Conservation (phyloP, 306 rosid species). For the Trifolium repens region DNA sequence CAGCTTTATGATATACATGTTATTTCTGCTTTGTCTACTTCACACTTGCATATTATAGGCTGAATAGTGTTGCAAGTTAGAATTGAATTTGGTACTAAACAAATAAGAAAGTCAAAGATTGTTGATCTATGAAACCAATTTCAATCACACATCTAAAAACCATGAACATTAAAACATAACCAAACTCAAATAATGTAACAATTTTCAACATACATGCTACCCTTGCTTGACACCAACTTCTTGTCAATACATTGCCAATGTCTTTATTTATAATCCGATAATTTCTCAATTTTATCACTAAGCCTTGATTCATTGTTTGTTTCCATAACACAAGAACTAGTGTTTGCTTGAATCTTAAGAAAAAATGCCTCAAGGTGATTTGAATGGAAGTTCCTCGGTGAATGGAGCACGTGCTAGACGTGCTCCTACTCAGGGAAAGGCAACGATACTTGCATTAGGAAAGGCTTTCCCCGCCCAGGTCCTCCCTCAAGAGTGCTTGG, state of each 20-base stretch:
- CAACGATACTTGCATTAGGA: constrained; percentile 86
- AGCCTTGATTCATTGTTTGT: constrained; percentile 39
- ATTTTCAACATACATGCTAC: constrained; percentile 55
- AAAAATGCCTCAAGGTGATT: constrained; percentile 64
- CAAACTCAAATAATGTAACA: constrained; percentile 47
- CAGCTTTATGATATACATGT: neutral
- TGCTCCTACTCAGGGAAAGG: constrained; percentile 68
- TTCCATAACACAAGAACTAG: neutral
- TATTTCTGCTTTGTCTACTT: neutral
- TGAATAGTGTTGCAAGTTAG: constrained; percentile 37
- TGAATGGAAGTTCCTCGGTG: constrained; percentile 40
- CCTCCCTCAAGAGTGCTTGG: constrained; percentile 94
- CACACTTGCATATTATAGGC: neutral
- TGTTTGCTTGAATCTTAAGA: neutral
- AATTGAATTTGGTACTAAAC: constrained; percentile 42
- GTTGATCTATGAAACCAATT: constrained; percentile 35
- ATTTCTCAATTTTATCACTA: constrained; percentile 28
- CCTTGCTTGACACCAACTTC: constrained; percentile 65
- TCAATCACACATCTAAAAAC: constrained; percentile 54
- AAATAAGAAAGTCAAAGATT: constrained; percentile 48
- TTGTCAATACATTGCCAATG: constrained; percentile 49
- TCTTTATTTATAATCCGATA: constrained; percentile 49
- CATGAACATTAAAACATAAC: constrained; percentile 48
- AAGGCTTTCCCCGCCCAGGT: constrained; percentile 90
- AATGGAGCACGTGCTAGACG: constrained; percentile 45